Base-by-base conservation (phyloP, 805 yeast species). In the Lachancea nothofagi region DNA sequence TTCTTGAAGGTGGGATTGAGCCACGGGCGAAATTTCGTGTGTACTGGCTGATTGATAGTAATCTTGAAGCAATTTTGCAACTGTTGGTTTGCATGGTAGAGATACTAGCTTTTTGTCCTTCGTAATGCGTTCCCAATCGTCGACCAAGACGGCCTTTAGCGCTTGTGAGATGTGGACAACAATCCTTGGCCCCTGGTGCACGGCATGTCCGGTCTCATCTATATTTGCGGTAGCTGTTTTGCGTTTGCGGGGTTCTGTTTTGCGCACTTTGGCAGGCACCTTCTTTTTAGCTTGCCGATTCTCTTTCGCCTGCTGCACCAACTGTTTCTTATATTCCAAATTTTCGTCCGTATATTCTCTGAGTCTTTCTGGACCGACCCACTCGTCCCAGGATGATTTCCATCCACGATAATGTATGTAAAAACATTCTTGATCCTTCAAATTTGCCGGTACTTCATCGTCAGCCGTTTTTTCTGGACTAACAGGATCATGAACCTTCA, bases 331-430 rank as follows among this genome's bases (percentile, higher is more conserved):
- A 36, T 77, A 62, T 35, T 71, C 65, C 38, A 82, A 50, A 53
- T 83, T 87, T 47, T 82, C 95, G 22, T 77, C 80, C 36, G 73
- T 83, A 54, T 69, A 70, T 46, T 77, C 81, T 53, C 85, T 66
- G 5, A 90, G 72, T 25, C 97, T 65, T 28, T 76, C 79, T 6
- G 63, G 61, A 1, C 75, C 72, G 1, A 90, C 90, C 98, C 98
- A 90, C 61, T 90, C 98, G 57, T 90, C 97, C 96, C 96, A 90
- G 43, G 88, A 79, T 13, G 80, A 63, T 54, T 89, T 90, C 98
- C 98, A 90, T 2, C 98, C 97, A 50, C 81, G 83, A 62, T 90
- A 90, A 56, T 93, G 98, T 13, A 90, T 76, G 49, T 69, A 79
- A 61, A 78, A 89, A 22, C 78, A 70, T 15, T 50, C 49, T 29